Evolutionary conservation across 2,329 filamentous ascomycete species (phyloP), one percentile per base, ranked within the genome.

Genomic region (Diaporthe ampelina): DNA sequence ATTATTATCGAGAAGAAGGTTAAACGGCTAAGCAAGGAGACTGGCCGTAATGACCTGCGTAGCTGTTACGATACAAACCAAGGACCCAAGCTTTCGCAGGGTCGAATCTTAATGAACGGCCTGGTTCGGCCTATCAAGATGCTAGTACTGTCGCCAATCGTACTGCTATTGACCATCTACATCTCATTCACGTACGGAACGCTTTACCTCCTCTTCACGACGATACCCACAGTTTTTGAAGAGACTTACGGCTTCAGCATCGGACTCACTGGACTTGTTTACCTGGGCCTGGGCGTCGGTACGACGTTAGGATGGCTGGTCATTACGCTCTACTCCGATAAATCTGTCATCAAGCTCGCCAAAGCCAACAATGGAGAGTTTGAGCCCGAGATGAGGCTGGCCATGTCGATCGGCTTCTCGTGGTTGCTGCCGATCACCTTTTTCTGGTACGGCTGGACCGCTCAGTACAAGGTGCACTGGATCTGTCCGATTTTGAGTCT

Each of bases 151-250:
- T 88, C 87, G 4, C 85, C 86, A 24, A 84, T 89, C 75, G 81
- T 89, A 58, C 81, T 87, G 48, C 79, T 83, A 45, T 80, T 88
- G 24, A 86, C 86, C 1, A 75, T 88, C 6, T 89, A 89, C 81
- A 84, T 87, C 56, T 86, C 88, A 57, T 88, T 89, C 77, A 83
- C 84, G 29, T 89, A 89, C 77, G 87, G 87, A 59, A 85, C 85
- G 61, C 83, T 89, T 26, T 89, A 89, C 78, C 82, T 90, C 13
- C 85, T 89, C 77, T 89, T 88, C 81, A 89, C 87, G 76, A 88
- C 87, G 24, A 86, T 89, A 75, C 84, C 88, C n/a, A 81, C 84
- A 10, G 85, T 88, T 35, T 89, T 89, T 76, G 80, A 84, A 75
- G 79, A 81, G 45, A 82, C 81, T 17, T 90, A 90, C 76, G 83